Percentiles rank a stretch among this genome's conserved stretches.
phyloP scores from a whole-genome alignment of 805 yeast genomes.

The Saturnispora dispora region DNA sequence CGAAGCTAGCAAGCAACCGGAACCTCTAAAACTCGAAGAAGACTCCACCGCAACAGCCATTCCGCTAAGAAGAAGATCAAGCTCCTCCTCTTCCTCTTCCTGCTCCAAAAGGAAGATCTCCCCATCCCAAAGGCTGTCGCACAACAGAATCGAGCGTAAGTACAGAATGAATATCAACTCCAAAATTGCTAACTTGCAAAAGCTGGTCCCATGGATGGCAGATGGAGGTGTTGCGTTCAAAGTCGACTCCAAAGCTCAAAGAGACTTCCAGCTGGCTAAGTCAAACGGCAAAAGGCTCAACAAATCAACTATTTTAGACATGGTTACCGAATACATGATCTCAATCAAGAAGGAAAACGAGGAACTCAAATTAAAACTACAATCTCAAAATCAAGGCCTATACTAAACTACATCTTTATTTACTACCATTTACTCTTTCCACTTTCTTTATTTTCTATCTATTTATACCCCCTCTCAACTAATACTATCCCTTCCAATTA shows the following conservation, averaged over 20 bases:
- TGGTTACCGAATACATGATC: conserved; percentile 52
- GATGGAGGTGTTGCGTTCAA: conserved; percentile 50
- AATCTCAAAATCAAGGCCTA: not conserved
- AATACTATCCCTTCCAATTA: not conserved
- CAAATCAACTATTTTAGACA: conserved; percentile 59
- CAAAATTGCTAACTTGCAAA: conserved; percentile 59
- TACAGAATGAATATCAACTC: conserved; percentile 66
- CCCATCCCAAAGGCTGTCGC: conserved; percentile 55
- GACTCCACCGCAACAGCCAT: not conserved
- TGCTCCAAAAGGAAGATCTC: not conserved
- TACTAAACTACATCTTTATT: not conserved
- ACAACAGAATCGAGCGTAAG: conserved; percentile 63
- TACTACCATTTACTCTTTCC: not conserved
- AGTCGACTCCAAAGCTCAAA: conserved; percentile 30
- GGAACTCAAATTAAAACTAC: not conserved
- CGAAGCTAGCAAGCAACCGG: not conserved
- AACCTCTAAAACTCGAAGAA: not conserved
- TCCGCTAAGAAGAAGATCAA: not conserved
- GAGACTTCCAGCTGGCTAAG: not conserved
- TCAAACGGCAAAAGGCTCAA: conserved; percentile 37
- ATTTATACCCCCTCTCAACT: not conserved
- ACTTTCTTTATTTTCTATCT: not conserved
- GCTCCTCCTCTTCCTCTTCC: not conserved
- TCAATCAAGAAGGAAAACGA: not conserved
- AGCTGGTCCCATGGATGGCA: conserved; percentile 60